Percentiles rank a stretch among this genome's conserved stretches.
These are phyloP conservation scores for Corylus heterophylla DNA, from an alignment of 306 rosid genomes.

Conservation along the genomic window DNA sequence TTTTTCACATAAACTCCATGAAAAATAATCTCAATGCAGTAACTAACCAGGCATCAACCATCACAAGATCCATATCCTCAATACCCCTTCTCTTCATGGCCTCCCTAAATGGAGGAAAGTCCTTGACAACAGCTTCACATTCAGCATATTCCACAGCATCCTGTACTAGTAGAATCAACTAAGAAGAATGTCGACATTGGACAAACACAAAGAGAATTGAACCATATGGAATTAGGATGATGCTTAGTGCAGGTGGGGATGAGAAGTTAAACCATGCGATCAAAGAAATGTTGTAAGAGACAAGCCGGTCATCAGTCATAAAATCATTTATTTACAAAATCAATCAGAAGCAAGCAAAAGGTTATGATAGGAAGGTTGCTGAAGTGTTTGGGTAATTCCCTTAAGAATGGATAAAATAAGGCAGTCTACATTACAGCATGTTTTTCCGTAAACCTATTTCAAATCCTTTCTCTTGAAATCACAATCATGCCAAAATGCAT, in stretches of 20 bases:
- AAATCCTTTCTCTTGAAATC: not conserved
- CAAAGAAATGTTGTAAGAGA: not conserved
- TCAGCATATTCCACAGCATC: slow-evolving; percentile 89
- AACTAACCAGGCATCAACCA: slow-evolving; percentile 83
- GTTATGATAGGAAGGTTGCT: not conserved
- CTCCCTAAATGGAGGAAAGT: slow-evolving; percentile 66
- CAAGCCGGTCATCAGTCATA: not conserved
- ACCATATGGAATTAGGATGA: slow-evolving; percentile 7
- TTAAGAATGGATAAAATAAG: not conserved
- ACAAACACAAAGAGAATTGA: not conserved
- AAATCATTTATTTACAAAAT: not conserved
- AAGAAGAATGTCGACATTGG: not conserved
- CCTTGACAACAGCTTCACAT: slow-evolving; percentile 79
- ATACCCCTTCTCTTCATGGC: slow-evolving; percentile 91
- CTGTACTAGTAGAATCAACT: slow-evolving; percentile 30
- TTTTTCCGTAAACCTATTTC: not conserved
- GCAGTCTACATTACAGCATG: not conserved
- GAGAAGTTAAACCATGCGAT: not conserved
- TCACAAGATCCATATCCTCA: slow-evolving; percentile 86
- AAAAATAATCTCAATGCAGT: slow-evolving; percentile 9
- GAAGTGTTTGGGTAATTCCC: not conserved
- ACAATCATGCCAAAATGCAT: not conserved
- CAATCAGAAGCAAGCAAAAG: not conserved
- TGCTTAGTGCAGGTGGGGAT: not conserved
- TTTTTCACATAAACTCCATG: slow-evolving; percentile 2